These are phyloP conservation scores for Amanita rubescens DNA, from an alignment of 768 basidiomycete genomes.

Conservation along the genomic window DNA sequence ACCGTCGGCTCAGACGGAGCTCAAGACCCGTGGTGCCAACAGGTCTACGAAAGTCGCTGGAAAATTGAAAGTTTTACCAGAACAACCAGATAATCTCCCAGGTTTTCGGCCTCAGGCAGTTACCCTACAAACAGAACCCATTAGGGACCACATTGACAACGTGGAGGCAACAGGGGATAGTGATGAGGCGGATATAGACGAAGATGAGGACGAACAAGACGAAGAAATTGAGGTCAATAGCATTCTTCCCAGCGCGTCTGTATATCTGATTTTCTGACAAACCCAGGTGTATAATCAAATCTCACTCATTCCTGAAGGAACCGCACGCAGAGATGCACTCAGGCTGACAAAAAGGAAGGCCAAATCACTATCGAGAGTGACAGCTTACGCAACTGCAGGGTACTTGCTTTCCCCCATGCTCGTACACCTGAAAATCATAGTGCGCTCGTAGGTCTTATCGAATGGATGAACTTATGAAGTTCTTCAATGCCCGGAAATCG, in stretches of 20 bases:
- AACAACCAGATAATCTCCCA: constrained; percentile 60
- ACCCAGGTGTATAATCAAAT: constrained; percentile 88
- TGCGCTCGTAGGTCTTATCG: constrained; percentile 65
- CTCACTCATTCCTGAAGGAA: constrained; percentile 88
- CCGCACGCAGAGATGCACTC: constrained; percentile 85
- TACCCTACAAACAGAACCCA: constrained; percentile 19
- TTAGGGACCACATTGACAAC: constrained; percentile 39
- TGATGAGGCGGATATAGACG: constrained; percentile 67
- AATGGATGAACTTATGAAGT: constrained; percentile 80
- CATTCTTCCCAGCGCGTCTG: background rate
- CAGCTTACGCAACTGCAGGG: constrained; percentile 93
- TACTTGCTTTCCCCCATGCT: constrained; percentile 26
- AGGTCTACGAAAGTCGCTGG: constrained; percentile 76
- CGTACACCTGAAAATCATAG: background rate
- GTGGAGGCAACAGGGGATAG: constrained; percentile 48
- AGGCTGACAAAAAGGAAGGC: constrained; percentile 92
- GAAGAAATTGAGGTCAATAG: constrained; percentile 51
- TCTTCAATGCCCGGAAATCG: constrained; percentile 75
- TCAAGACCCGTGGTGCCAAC: constrained; percentile 65
- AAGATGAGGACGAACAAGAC: constrained; percentile 48
- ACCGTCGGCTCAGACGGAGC: constrained; percentile 25
- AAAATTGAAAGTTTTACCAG: constrained; percentile 84
- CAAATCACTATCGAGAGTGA: constrained; percentile 86
- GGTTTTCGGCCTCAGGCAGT: constrained; percentile 19
- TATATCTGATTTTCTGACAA: constrained; percentile 1